Percentiles rank a stretch among this genome's conserved stretches.
These are phyloP conservation scores for Kwoniella pini DNA, from an alignment of 768 basidiomycete genomes.

Conservation along the genomic window DNA sequence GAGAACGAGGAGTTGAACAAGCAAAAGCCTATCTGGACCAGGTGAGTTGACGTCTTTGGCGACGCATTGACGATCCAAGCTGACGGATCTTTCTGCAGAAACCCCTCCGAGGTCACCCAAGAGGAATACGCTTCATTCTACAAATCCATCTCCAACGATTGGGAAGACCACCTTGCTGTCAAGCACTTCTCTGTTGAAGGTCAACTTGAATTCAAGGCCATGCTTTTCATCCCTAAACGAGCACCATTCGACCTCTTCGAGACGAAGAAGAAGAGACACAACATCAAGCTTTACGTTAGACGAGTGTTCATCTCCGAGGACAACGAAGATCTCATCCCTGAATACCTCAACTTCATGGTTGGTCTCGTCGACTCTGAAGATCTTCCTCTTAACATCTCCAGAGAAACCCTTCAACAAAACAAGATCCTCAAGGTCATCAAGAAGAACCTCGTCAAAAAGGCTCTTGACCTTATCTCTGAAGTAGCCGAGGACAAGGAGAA, in stretches of 20 bases:
- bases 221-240: conserved; percentile 95
- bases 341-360: conserved; percentile 99
- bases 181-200: conserved; percentile 99
- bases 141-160: conserved; percentile 99
- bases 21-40: conserved; percentile 99
- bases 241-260: conserved; percentile 99
- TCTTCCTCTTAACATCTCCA: conserved; percentile 98
- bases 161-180: conserved; percentile 99
- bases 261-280: conserved; percentile 99
- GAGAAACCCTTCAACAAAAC: conserved; percentile 99
- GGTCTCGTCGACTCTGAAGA: conserved; percentile 99
- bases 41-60: conserved; percentile 20
- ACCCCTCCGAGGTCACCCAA: conserved; percentile 84
- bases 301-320: conserved; percentile 99
- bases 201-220: conserved; percentile 99
- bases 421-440: conserved; percentile 91
- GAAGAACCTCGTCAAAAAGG: conserved; percentile 99
- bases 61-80: conserved; percentile 3
- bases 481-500: conserved; percentile 99
- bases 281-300: conserved; percentile 99
- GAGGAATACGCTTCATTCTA: conserved; percentile 98
- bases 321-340: conserved; percentile 87
- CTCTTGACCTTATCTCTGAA: conserved; percentile 88
- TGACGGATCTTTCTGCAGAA: conserved; percentile 60
- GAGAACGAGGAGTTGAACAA: conserved; percentile 99